Evolutionary conservation across 805 yeast genomes (phyloP).

Genomic region (Yarrowia sp.): DNA sequence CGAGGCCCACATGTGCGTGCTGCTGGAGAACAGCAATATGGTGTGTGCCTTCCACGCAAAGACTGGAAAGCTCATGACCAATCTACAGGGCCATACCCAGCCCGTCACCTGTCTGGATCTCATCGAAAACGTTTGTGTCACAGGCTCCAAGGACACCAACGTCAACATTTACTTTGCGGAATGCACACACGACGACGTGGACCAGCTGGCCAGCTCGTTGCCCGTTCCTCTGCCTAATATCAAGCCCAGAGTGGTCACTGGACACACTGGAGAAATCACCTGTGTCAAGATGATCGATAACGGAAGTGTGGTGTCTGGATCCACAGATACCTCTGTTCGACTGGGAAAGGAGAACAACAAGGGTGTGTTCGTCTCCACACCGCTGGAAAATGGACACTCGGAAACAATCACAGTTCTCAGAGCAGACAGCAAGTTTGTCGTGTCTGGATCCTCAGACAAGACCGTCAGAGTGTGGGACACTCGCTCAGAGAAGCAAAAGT

Average conservation of each 20-base stretch:
- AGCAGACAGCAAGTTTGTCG: slow-evolving; percentile 3
- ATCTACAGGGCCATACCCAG: neutral
- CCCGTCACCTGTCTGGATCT: slow-evolving; percentile 1
- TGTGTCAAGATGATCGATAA: neutral
- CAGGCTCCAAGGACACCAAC: neutral
- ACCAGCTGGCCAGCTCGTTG: neutral
- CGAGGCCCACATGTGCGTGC: slow-evolving; percentile 2
- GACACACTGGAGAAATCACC: neutral
- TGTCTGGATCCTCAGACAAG: neutral
- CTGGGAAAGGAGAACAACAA: neutral
- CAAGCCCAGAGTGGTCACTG: neutral
- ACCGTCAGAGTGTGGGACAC: slow-evolving; percentile 10
- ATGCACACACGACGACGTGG: neutral
- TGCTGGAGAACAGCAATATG: neutral
- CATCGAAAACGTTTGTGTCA: slow-evolving; percentile 3
- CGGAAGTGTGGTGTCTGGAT: slow-evolving; percentile 8
- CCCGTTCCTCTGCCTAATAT: neutral
- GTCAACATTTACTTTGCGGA: neutral
- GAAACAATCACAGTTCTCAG: neutral
- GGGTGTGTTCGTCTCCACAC: neutral
- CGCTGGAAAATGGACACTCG: slow-evolving; percentile 1
- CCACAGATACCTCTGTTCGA: neutral
- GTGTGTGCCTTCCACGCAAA: slow-evolving; percentile 14
- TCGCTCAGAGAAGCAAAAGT: neutral
- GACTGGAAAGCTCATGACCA: slow-evolving; percentile 7